A percentile compares a stretch with the other conserved stretches of the same genome.
phyloP scores from a whole-genome alignment of 371 early-diverging fungal genomes.

The Encephalitozoon romaleae region DNA sequence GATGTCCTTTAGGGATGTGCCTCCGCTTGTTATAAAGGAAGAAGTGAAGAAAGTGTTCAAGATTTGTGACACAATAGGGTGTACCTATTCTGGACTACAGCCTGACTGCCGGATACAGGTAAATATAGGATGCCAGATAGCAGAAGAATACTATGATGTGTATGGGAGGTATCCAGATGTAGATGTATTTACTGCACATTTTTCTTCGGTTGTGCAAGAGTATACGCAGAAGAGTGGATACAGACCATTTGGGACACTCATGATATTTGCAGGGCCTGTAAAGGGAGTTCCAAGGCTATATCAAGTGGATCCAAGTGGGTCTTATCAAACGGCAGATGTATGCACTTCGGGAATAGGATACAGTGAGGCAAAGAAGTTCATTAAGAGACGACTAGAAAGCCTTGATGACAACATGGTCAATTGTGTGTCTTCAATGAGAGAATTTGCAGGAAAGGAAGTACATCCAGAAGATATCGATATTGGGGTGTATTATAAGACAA shows the following conservation, averaged over 20 bases:
- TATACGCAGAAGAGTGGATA: conserved; percentile 58
- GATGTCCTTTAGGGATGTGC: conserved; percentile 50
- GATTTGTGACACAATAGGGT: conserved; percentile 54
- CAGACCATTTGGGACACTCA: conserved; percentile 59
- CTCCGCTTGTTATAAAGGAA: conserved; percentile 43
- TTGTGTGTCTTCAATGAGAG: conserved; percentile 41
- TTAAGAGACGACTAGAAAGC: conserved; percentile 41
- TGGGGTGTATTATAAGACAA: conserved; percentile 35
- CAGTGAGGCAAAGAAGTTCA: conserved; percentile 38
- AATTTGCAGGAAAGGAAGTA: conserved; percentile 40
- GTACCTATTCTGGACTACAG: conserved; percentile 59
- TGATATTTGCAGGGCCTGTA: conserved; percentile 49
- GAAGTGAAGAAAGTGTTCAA: conserved; percentile 51
- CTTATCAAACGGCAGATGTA: conserved; percentile 33
- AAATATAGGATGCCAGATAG: conserved; percentile 44
- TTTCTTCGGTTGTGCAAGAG: conserved; percentile 54
- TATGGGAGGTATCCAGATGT: conserved; percentile 51
- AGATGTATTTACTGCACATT: conserved; percentile 54
- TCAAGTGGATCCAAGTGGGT: conserved; percentile 59
- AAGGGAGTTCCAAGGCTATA: conserved; percentile 40
- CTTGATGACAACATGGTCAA: conserved; percentile 54
- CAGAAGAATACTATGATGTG: conserved; percentile 57
- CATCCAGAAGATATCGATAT: conserved; percentile 40
- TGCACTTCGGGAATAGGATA: conserved; percentile 50
- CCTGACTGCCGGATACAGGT: conserved; percentile 57